These are phyloP conservation scores for Obba rivulosa DNA, from an alignment of 768 basidiomycete species.

Conservation along the genomic window DNA sequence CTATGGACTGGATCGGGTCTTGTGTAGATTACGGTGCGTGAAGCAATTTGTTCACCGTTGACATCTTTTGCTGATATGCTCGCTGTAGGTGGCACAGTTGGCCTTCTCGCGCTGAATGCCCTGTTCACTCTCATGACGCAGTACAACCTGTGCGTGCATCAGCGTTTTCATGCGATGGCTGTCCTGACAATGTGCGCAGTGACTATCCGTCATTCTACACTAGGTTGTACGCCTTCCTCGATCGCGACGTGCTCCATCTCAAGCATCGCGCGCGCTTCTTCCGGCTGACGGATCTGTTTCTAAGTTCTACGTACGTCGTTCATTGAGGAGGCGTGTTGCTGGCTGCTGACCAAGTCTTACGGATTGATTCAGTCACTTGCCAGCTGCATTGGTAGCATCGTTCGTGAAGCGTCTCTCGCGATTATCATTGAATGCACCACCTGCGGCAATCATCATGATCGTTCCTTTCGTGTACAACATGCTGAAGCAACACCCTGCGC, in stretches of 20 bases:
- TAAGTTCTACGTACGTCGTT: constrained; percentile 77
- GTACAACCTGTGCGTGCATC: constrained; percentile 76
- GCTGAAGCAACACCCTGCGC: constrained; percentile 83
- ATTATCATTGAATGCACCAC: constrained; percentile 79
- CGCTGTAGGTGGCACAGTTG: constrained; percentile 68
- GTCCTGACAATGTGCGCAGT: constrained; percentile 34
- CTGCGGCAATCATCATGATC: constrained; percentile 84
- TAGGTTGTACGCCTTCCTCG: constrained; percentile 84
- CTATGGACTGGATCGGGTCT: constrained; percentile 90
- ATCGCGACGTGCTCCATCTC: constrained; percentile 82
- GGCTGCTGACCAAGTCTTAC: too few species aligned
- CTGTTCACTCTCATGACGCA: constrained; percentile 87
- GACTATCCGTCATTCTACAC: constrained; percentile 97
- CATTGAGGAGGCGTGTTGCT: not conserved
- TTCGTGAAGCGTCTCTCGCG: constrained; percentile 90
- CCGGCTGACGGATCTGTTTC: constrained; percentile 83
- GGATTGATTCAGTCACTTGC: constrained; percentile 75
- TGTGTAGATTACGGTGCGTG: constrained; percentile 75
- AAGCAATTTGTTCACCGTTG: not conserved
- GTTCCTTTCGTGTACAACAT: constrained; percentile 94
- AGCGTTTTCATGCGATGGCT: not conserved
- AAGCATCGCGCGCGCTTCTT: constrained; percentile 95
- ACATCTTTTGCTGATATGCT: constrained; percentile 1
- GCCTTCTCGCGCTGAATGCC: constrained; percentile 86
- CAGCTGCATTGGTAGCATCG: constrained; percentile 86